Evolutionary conservation across 495 filamentous ascomycete genomes (phyloP).

Genomic region (Aspergillus egyptiacus): DNA sequence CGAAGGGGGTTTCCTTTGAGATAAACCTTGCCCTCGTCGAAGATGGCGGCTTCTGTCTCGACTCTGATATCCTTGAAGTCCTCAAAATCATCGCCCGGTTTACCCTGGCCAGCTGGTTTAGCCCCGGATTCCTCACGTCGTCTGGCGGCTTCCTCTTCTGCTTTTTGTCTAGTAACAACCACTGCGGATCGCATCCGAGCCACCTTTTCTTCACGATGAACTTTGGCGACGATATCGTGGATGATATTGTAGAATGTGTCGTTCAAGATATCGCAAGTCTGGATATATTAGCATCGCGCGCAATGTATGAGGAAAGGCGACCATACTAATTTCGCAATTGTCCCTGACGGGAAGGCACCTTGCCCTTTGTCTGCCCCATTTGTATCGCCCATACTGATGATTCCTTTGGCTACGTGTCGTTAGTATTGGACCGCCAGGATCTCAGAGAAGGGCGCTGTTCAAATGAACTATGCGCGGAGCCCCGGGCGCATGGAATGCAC

Average conservation of each 20-base stretch:
- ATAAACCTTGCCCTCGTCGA: slow-evolving; percentile 63
- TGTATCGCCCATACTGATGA: slow-evolving; percentile 33
- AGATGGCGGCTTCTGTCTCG: slow-evolving; percentile 65
- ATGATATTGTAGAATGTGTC: slow-evolving; percentile 68
- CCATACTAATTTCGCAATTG: slow-evolving; percentile 43
- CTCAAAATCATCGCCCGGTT: slow-evolving; percentile 32
- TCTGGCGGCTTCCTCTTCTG: slow-evolving; percentile 42
- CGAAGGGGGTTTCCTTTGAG: slow-evolving; percentile 72
- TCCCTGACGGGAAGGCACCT: slow-evolving; percentile 35
- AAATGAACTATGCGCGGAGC: too few species aligned
- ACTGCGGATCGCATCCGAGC: slow-evolving; percentile 68
- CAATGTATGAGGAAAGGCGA: not conserved
- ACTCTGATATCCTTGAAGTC: slow-evolving; percentile 43
- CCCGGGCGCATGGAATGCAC: too few species aligned
- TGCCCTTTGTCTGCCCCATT: slow-evolving; percentile 26
- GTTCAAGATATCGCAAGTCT: slow-evolving; percentile 54
- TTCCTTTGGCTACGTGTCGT: not conserved
- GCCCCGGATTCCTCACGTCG: slow-evolving; percentile 32
- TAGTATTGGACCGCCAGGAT: not conserved
- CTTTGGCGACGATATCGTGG: slow-evolving; percentile 62
- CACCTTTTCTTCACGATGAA: slow-evolving; percentile 68
- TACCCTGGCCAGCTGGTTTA: slow-evolving; percentile 29
- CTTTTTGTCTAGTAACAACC: slow-evolving; percentile 61
- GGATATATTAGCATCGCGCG: slow-evolving; percentile 5
- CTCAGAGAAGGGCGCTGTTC: not conserved